Evolutionary conservation across 441 rosid genomes (phyloP).

Genomic region (Croton setiger): DNA sequence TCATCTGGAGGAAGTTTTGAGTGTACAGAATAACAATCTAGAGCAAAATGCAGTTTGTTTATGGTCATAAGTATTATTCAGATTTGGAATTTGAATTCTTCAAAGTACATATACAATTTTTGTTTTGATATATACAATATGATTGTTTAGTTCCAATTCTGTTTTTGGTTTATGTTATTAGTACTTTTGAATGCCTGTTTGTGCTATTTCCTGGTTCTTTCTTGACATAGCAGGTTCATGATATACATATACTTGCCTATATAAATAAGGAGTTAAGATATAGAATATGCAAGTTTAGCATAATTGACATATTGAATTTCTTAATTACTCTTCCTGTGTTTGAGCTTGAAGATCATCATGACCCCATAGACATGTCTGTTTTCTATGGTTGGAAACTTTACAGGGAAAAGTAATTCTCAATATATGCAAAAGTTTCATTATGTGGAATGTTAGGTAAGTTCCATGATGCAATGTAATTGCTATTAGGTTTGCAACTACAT

Average conservation of each 20-base stretch:
- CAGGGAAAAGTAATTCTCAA: slow-evolving; percentile 1
- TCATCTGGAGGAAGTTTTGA: not conserved
- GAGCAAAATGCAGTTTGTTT: not conserved
- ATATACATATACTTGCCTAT: not conserved
- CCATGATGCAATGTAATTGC: no score
- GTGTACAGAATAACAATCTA: not conserved
- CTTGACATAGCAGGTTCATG: slow-evolving; percentile 2
- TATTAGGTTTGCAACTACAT: no score
- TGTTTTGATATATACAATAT: not conserved
- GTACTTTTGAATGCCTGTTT: not conserved
- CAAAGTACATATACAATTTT: not conserved
- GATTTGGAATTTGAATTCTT: not conserved
- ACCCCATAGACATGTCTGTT: no score
- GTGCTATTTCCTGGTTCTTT: slow-evolving; percentile 1
- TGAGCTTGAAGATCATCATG: not conserved
- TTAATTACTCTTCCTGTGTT: not conserved
- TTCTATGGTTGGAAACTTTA: not conserved
- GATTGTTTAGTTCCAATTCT: not conserved
- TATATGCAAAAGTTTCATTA: not conserved
- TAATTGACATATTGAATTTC: not conserved
- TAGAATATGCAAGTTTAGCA: not conserved
- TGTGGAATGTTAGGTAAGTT: not conserved
- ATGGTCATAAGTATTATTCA: not conserved
- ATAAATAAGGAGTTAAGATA: no score
- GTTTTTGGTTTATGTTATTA: not conserved